Conservation (phyloP, 192 early-diverging fungal genomes). For the Martensiomyces pterosporus region DNA sequence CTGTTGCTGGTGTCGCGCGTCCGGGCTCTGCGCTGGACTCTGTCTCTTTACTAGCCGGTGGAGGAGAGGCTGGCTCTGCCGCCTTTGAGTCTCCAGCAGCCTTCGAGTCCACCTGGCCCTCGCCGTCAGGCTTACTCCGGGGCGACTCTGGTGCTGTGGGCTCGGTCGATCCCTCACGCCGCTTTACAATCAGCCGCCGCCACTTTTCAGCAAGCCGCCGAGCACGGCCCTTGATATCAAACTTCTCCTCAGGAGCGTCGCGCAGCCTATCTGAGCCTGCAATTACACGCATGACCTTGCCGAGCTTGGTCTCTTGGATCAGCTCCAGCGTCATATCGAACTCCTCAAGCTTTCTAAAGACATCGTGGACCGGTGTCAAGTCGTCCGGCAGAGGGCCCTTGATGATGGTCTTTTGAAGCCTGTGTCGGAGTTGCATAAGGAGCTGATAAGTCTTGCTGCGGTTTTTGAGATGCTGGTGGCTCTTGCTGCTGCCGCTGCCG, state of each 20-base stretch:
- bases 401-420: slow-evolving; percentile 49
- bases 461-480: slow-evolving; percentile 26
- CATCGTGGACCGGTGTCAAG: slow-evolving; percentile 31
- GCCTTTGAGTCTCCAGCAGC: not conserved
- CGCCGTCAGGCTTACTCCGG: no score
- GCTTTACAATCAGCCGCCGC: slow-evolving; percentile 35
- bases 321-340: slow-evolving; percentile 47
- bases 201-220: slow-evolving; percentile 42
- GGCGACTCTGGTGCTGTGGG: slow-evolving; percentile 30
- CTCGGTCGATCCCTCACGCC: slow-evolving; percentile 31
- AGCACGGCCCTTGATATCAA: slow-evolving; percentile 46
- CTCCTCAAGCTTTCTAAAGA: slow-evolving; percentile 44
- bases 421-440: slow-evolving; percentile 49
- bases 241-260: slow-evolving; percentile 32
- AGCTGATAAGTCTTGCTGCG: slow-evolving; percentile 32
- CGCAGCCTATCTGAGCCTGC: slow-evolving; percentile 27
- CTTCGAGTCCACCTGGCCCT: no score
- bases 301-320: slow-evolving; percentile 50
- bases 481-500: slow-evolving; percentile 7
- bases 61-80: no score
- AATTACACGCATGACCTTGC: slow-evolving; percentile 51
- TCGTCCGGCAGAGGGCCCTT: slow-evolving; percentile 38
- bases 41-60: no score
- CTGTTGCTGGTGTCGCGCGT: no score
- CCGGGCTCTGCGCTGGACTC: no score